Base-by-base conservation (phyloP, 805 yeast genomes). In the Komagataella pseudopastoris region DNA sequence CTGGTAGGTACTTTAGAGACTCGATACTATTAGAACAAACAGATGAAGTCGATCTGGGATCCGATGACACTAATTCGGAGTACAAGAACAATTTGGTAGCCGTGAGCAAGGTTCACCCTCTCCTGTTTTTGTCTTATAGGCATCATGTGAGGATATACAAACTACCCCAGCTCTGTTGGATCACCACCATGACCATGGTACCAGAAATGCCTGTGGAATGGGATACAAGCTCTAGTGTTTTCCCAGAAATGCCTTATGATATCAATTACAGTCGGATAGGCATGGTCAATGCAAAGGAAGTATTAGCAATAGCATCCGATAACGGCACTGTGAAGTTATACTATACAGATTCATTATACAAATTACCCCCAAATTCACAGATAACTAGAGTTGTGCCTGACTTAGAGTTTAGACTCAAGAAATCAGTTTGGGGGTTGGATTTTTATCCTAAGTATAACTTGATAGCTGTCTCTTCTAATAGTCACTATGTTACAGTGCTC, bases 371-470 rank as follows among this genome's bases (percentile, higher is more conserved):
- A 6, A 50, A 45, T 10, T 8, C 49, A 10, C 50, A 48, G 53
- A 55, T 53, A 14, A 44, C 56, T 10, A 47, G 44, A 23, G 52
- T 56, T 44, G 51, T 16, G 14, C 61, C 66, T 17, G 55, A 63
- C 55, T 53, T 58, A 45, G 55, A 63, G 60, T 6, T 51, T 75
- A 3, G 65, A 62, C 36, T 56, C 74, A 48, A 65, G 65, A 63
- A 74, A 1, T 78, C 85, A 1, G 78, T 74, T 1, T 83, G 89
- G 89, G 86, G 87, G 0, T 56, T 79, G 17, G 85, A 80, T 57
- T 62, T 75, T 44, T 55, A 62, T n/a, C 58, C 56, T 3, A 24
- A 54, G 47, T 67, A 62, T 44, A 59, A 68, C 51, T 51, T 76
- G 46, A 54, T 82, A 12, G 76, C 67, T 0, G 71, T 74, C 0